phyloP scores from a whole-genome alignment of 208 protist species.

The Trypanosoma rangeli region DNA sequence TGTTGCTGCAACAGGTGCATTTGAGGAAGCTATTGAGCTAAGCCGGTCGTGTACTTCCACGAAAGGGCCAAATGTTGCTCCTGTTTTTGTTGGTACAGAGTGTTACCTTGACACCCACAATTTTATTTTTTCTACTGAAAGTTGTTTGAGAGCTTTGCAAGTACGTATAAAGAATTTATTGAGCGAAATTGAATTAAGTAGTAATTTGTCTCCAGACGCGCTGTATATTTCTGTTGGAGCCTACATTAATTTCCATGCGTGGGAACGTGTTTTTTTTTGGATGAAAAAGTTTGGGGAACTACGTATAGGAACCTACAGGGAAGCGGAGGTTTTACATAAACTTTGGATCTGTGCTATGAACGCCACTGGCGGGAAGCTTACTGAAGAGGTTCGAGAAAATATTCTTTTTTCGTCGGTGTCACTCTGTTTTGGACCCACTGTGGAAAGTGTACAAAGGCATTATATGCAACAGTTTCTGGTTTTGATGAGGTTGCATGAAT shows the following conservation, averaged over 20 bases:
- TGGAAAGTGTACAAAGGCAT: neutral
- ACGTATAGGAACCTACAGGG: conserved; percentile 8
- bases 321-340: conserved; percentile 19
- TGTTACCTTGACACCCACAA: conserved; percentile 32
- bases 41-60: conserved; percentile 15
- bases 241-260: conserved; percentile 2
- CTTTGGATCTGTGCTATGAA: conserved; percentile 14
- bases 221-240: conserved; percentile 16
- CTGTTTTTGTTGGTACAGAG: conserved; percentile 47
- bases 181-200: neutral
- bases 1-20: conserved; percentile 31
- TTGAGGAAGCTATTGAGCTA: conserved; percentile 42
- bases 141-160: neutral
- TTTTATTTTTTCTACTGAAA: conserved; percentile 16
- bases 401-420: conserved; percentile 20
- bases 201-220: conserved; percentile 1
- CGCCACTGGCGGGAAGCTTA: neutral
- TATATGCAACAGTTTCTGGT: conserved; percentile 17
- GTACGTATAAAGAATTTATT: conserved; percentile 14
- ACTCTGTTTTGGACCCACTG: conserved; percentile 26
- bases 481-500: neutral
- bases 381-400: conserved; percentile 5
- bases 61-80: conserved; percentile 22
- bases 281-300: conserved; percentile 8
- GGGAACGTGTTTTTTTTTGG: conserved; percentile 6